phyloP scores from a whole-genome alignment of 148 eudicot species.

The Nepenthes mirabilis region DNA sequence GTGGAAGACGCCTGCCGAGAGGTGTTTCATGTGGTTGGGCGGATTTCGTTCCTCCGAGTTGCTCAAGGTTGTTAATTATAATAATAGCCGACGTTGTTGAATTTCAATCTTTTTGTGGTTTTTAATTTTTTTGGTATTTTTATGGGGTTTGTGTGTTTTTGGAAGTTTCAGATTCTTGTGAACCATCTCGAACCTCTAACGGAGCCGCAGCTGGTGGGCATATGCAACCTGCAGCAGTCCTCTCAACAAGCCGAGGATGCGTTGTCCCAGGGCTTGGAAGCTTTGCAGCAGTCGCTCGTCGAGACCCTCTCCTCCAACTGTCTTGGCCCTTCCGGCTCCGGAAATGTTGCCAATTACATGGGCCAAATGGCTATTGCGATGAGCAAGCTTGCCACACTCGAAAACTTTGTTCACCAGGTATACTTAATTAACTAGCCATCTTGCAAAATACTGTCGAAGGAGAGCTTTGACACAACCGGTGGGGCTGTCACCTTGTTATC shows the following conservation, averaged over 20 bases:
- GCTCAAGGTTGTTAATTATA: conserved; percentile 48
- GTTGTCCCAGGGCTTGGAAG: conserved; percentile 96
- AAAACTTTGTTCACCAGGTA: conserved; percentile 90
- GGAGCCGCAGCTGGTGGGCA: conserved; percentile 76
- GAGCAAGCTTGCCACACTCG: conserved; percentile 81
- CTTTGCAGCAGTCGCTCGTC: conserved; percentile 78
- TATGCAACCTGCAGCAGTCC: conserved; percentile 80
- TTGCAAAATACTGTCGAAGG: too few species aligned
- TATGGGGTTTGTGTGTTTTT: background rate
- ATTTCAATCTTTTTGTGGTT: background rate
- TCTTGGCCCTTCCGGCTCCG: conserved; percentile 44
- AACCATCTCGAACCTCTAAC: conserved; percentile 82
- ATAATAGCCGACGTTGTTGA: too few species aligned
- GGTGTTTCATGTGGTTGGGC: conserved; percentile 99
- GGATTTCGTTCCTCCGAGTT: conserved; percentile 83
- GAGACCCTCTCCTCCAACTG: conserved; percentile 80
- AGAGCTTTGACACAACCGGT: too few species aligned
- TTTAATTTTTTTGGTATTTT: background rate
- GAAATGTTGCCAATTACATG: conserved; percentile 75
- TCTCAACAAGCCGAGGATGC: conserved; percentile 19
- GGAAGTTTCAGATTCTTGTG: conserved; percentile 46
- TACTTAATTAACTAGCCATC: too few species aligned
- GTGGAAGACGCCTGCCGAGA: conserved; percentile 96
- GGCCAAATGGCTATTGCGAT: conserved; percentile 95
- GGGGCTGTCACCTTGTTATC: too few species aligned